phyloP scores from a whole-genome alignment of 2,329 filamentous ascomycete species.

The Hypoxylon sp. region DNA sequence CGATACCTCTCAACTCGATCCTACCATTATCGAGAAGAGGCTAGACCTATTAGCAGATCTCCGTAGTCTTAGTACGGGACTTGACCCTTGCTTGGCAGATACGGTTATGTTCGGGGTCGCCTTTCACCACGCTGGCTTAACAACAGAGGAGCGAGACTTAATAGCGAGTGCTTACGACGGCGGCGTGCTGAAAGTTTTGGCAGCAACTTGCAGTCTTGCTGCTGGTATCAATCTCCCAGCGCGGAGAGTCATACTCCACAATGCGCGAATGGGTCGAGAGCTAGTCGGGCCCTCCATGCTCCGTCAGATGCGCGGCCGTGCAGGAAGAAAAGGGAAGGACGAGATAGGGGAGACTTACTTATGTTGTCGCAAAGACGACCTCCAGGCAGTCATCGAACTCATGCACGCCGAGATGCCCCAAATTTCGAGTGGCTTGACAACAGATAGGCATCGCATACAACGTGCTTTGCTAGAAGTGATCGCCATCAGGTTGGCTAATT shows the following conservation, averaged over 20 bases:
- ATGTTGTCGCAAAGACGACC: constrained; percentile 76
- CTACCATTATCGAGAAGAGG: constrained; percentile 67
- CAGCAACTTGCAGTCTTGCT: constrained; percentile 84
- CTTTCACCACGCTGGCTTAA: constrained; percentile 80
- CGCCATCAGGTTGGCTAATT: constrained; percentile 75
- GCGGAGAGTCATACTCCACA: constrained; percentile 80
- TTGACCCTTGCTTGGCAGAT: constrained; percentile 74
- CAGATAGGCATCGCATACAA: constrained; percentile 76
- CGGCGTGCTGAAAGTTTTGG: constrained; percentile 76
- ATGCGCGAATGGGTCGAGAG: constrained; percentile 80
- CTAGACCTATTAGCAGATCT: constrained; percentile 75
- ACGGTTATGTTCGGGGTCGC: constrained; percentile 77
- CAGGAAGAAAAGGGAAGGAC: constrained; percentile 83
- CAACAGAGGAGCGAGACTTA: constrained; percentile 80
- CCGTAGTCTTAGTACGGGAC: constrained; percentile 72
- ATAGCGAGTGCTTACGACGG: constrained; percentile 78
- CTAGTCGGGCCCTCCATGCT: constrained; percentile 84
- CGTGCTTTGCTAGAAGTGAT: constrained; percentile 80
- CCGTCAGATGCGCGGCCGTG: constrained; percentile 83
- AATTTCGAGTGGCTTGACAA: constrained; percentile 76
- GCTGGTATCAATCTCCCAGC: constrained; percentile 83
- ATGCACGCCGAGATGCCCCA: constrained; percentile 79
- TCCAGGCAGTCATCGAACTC: constrained; percentile 77
- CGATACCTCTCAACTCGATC: constrained; percentile 59
- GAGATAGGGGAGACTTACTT: constrained; percentile 83